phyloP scores from a whole-genome alignment of 768 basidiomycete genomes.

The Kwoniella pini region DNA sequence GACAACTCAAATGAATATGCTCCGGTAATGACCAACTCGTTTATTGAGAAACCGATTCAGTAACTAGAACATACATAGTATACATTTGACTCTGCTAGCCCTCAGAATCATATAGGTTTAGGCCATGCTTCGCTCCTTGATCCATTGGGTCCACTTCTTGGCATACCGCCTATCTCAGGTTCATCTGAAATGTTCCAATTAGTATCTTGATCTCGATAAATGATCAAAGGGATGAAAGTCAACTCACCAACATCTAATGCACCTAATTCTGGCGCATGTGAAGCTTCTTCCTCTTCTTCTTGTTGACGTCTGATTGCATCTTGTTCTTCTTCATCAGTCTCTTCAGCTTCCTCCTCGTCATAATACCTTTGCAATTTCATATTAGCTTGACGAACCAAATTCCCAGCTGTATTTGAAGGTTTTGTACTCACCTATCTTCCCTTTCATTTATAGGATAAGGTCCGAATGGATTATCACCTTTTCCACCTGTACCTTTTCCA shows the following conservation, averaged over 20 bases:
- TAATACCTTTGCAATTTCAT: slow-evolving; percentile 30
- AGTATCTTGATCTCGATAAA: too few relatives aligned
- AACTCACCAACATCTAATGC: slow-evolving; percentile 43
- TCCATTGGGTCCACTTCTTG: slow-evolving; percentile 9
- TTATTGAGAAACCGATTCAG: too few relatives aligned
- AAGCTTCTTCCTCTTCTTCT: slow-evolving; percentile 45
- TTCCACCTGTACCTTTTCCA: slow-evolving; percentile 15
- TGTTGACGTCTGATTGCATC: slow-evolving; percentile 34
- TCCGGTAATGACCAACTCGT: too few relatives aligned
- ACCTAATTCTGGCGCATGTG: slow-evolving; percentile 35
- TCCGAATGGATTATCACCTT: slow-evolving; percentile 50
- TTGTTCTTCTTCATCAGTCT: slow-evolving; percentile 44
- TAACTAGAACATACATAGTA: too few relatives aligned
- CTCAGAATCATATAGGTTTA: slow-evolving; percentile 6
- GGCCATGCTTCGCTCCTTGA: slow-evolving; percentile 14
- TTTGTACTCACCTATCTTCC: slow-evolving; percentile 44
- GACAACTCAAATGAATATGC: too few relatives aligned
- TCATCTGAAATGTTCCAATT: too few relatives aligned
- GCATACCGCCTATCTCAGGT: slow-evolving; percentile 17
- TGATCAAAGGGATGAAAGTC: slow-evolving; percentile 18
- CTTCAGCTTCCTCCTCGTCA: slow-evolving; percentile 37
- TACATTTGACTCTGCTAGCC: neutral
- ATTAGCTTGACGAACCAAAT: too few relatives aligned
- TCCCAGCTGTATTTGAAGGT: neutral
- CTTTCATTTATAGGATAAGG: slow-evolving; percentile 50